Conservation (phyloP, 2,329 filamentous ascomycete genomes). For the Aspergillus candidus region DNA sequence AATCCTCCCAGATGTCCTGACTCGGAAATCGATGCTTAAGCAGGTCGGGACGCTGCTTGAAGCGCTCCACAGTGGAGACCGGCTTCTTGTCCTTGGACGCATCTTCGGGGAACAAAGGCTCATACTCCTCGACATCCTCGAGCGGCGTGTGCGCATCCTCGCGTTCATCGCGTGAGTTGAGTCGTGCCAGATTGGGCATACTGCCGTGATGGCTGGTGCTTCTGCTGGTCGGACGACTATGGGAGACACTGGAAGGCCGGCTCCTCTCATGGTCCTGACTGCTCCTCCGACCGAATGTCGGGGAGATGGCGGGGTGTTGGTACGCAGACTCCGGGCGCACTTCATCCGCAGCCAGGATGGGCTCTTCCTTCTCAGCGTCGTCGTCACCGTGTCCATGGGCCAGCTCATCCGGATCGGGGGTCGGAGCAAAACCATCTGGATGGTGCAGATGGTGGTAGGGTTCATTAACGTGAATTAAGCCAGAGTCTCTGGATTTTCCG, state of each 20-base stretch:
- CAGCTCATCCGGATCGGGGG: constrained; percentile 47
- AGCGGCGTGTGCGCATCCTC: constrained; percentile 60
- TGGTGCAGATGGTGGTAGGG: constrained; percentile 42
- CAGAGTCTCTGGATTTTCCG: constrained; percentile 15
- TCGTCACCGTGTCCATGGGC: constrained; percentile 40
- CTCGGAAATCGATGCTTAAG: constrained; percentile 76
- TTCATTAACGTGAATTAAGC: constrained; percentile 72
- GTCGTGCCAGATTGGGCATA: constrained; percentile 49
- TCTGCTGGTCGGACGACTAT: constrained; percentile 60
- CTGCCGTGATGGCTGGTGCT: constrained; percentile 58
- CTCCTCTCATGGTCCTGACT: constrained; percentile 52
- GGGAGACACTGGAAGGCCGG: constrained; percentile 49
- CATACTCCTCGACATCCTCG: constrained; percentile 88
- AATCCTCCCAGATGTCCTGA: constrained; percentile 95
- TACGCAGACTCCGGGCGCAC: constrained; percentile 62
- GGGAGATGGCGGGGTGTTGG: constrained; percentile 76
- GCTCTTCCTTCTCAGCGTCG: constrained; percentile 58
- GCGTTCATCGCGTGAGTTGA: constrained; percentile 47
- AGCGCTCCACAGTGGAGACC: constrained; percentile 48
- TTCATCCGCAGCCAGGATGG: constrained; percentile 86
- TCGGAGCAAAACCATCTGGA: constrained; percentile 45
- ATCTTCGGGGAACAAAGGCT: constrained; percentile 82
- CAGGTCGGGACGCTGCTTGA: constrained; percentile 49
- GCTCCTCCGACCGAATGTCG: constrained; percentile 58
- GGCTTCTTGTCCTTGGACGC: constrained; percentile 55